phyloP scores from a whole-genome alignment of 108 stramenopile genomes.

The Conticribra guillardii region DNA sequence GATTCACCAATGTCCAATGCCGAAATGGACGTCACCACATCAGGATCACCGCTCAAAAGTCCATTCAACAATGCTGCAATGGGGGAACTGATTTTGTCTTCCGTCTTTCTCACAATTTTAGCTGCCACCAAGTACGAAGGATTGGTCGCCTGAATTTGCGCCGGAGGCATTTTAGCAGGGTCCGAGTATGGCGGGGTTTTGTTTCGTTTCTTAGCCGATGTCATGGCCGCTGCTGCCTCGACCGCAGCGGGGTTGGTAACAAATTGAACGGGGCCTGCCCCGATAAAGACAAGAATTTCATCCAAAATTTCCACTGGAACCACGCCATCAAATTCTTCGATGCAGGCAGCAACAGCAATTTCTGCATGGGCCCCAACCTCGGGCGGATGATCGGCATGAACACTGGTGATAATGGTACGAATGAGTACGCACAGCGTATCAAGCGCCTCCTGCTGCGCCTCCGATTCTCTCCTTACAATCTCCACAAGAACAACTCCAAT shows the following conservation, averaged over 20 bases:
- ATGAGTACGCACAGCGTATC: slow-evolving; percentile 68
- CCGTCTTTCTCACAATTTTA: slow-evolving; percentile 56
- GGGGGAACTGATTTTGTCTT: slow-evolving; percentile 70
- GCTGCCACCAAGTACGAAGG: slow-evolving; percentile 71
- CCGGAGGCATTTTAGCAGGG: slow-evolving; percentile 25
- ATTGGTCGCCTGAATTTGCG: slow-evolving; percentile 66
- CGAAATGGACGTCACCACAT: slow-evolving; percentile 41
- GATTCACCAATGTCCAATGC: slow-evolving; percentile 12
- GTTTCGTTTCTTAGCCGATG: slow-evolving; percentile 15
- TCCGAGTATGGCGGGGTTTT: neutral
- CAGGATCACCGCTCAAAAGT: slow-evolving; percentile 67
- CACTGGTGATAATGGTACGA: slow-evolving; percentile 59
- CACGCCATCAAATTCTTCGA: slow-evolving; percentile 77
- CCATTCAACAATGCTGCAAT: slow-evolving; percentile 77
- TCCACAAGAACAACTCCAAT: slow-evolving; percentile 83
- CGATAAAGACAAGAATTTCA: slow-evolving; percentile 68
- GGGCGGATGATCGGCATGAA: slow-evolving; percentile 70
- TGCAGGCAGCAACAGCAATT: slow-evolving; percentile 58
- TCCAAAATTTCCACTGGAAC: slow-evolving; percentile 77
- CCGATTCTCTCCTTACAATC: slow-evolving; percentile 44
- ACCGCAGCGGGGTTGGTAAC: slow-evolving; percentile 57
- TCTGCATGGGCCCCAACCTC: slow-evolving; percentile 62
- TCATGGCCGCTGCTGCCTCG: slow-evolving; percentile 18
- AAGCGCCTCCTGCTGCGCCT: slow-evolving; percentile 50
- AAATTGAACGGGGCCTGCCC: slow-evolving; percentile 65